Percentiles rank a stretch among this genome's conserved stretches.
Evolutionary conservation across 129 eudicot genomes (phyloP).

Genomic region (Scalesia atractyloides): DNA sequence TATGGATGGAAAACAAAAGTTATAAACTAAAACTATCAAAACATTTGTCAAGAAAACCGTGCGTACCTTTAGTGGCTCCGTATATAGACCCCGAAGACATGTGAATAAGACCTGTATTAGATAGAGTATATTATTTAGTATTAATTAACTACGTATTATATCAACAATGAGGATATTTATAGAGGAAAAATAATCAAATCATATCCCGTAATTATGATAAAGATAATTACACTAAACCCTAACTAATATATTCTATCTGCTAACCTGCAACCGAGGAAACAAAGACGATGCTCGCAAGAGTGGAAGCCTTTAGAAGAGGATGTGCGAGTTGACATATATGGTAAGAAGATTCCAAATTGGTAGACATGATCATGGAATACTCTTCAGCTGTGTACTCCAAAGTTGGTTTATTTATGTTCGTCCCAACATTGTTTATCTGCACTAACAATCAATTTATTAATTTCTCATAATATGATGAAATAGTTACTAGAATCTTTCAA

Average conservation of each 20-base stretch:
- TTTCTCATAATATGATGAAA: too few relatives aligned
- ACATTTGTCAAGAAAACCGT: neutral
- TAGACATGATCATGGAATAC: slow-evolving; percentile 60
- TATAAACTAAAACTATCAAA: neutral
- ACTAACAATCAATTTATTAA: neutral
- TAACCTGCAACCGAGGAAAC: slow-evolving; percentile 68
- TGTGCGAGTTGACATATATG: slow-evolving; percentile 76
- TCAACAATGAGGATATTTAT: too few relatives aligned
- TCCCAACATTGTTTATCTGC: slow-evolving; percentile 87
- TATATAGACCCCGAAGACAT: slow-evolving; percentile 57
- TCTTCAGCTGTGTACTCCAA: slow-evolving; percentile 68
- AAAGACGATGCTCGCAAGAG: slow-evolving; percentile 67
- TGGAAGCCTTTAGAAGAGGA: slow-evolving; percentile 75
- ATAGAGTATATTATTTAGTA: too few relatives aligned
- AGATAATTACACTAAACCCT: too few relatives aligned
- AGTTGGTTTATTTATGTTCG: slow-evolving; percentile 71
- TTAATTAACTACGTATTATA: too few relatives aligned
- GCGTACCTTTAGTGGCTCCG: slow-evolving; percentile 75
- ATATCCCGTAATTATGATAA: too few relatives aligned
- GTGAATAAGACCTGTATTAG: slow-evolving; percentile 43
- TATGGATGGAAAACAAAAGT: slow-evolving; percentile 12
- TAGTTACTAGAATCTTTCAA: neutral
- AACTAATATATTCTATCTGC: too few relatives aligned
- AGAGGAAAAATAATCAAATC: too few relatives aligned
- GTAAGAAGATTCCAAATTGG: slow-evolving; percentile 80